Evolutionary conservation across 352 stramenopile species (phyloP).

Genomic region (Pythium dissotocum): DNA sequence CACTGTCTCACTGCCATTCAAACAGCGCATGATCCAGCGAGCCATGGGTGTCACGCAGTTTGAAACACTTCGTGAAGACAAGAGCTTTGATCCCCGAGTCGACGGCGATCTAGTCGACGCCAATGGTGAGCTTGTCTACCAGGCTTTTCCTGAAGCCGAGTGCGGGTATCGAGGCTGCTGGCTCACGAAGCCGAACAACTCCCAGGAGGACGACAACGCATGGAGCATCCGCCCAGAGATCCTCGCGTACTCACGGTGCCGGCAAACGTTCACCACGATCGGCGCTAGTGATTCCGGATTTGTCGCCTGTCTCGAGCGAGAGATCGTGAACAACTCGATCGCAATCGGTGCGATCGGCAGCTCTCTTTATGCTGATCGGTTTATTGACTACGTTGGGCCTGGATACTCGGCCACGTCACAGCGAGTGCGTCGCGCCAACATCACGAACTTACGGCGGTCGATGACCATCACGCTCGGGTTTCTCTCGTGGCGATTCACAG

Average conservation of each 20-base stretch:
- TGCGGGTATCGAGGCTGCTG: slow-evolving; percentile 23
- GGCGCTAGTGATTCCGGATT: slow-evolving; percentile 1
- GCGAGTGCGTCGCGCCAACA: slow-evolving; percentile 17
- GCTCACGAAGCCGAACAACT: slow-evolving; percentile 13
- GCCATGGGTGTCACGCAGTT: slow-evolving; percentile 8
- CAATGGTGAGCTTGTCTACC: slow-evolving; percentile 18
- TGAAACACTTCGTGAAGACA: slow-evolving; percentile 15
- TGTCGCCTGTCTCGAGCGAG: slow-evolving; percentile 6
- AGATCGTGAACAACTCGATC: slow-evolving; percentile 19
- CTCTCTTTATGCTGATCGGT: slow-evolving; percentile 10
- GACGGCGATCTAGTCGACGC: slow-evolving; percentile 4
- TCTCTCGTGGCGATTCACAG: slow-evolving; percentile 13
- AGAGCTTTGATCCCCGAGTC: background rate
- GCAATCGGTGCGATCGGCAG: slow-evolving; percentile 13
- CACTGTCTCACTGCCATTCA: slow-evolving; percentile 21
- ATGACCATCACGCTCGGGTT: slow-evolving; percentile 21
- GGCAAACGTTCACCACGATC: slow-evolving; percentile 12
- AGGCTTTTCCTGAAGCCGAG: slow-evolving; percentile 14
- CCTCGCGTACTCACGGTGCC: slow-evolving; percentile 16
- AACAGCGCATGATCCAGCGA: slow-evolving; percentile 10
- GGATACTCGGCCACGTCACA: background rate
- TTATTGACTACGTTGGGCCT: slow-evolving; percentile 11
- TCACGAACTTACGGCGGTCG: slow-evolving; percentile 21
- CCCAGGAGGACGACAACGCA: slow-evolving; percentile 4
- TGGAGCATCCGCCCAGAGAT: slow-evolving; percentile 20